These are phyloP conservation scores for Acer negundo DNA, from an alignment of 345 rosid species.

Conservation along the genomic window DNA sequence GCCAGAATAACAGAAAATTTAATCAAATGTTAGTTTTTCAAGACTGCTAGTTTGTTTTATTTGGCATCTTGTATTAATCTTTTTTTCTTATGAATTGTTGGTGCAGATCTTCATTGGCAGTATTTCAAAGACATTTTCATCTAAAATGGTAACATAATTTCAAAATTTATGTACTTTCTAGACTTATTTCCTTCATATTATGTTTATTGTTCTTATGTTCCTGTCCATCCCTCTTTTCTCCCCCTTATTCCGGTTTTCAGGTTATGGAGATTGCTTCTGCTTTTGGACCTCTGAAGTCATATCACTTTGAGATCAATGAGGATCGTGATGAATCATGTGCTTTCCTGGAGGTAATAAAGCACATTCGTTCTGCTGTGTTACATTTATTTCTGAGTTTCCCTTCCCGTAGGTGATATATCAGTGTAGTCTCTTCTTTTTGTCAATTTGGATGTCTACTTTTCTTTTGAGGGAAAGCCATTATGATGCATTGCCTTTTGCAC, in stretches of 20 bases:
- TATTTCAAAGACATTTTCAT: conserved; percentile 65
- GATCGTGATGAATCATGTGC: conserved; percentile 47
- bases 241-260: conserved; percentile 43
- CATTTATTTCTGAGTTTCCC: conserved; percentile 11
- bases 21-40: background rate
- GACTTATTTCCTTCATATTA: conserved; percentile 3
- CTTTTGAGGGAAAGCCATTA: background rate
- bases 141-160: conserved; percentile 71
- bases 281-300: conserved; percentile 87
- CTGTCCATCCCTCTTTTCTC: background rate
- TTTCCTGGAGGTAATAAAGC: conserved; percentile 76
- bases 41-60: background rate
- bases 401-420: background rate
- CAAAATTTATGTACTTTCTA: conserved; percentile 1
- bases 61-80: conserved; percentile 11
- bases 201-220: conserved; percentile 10
- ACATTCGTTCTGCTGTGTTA: conserved; percentile 14
- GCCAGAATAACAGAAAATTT: background rate
- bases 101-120: conserved; percentile 93
- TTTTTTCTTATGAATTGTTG: conserved; percentile 22
- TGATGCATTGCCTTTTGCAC: background rate
- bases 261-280: conserved; percentile 79
- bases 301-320: conserved; percentile 49
- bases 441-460: background rate
- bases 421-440: background rate